These are phyloP conservation scores for Micromonas pusilla DNA, from an alignment of 139 green algal species.

Conservation along the genomic window DNA sequence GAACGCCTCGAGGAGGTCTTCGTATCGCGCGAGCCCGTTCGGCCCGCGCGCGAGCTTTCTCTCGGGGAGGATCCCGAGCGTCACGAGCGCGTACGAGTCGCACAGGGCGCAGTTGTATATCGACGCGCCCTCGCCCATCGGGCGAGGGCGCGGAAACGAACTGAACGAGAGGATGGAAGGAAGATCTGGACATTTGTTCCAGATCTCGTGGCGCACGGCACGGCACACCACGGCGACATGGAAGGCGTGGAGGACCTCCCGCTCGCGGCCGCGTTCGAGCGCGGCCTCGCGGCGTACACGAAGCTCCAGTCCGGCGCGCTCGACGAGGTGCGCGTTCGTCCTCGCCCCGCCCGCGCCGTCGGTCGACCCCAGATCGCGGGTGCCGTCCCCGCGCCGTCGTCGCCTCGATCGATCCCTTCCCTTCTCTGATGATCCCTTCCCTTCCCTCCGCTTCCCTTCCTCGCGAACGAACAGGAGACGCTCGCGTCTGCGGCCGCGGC, in stretches of 20 bases:
- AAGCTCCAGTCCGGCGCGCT: background rate
- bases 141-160: too few species aligned
- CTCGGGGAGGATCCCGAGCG: background rate
- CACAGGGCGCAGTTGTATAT: background rate
- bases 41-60: background rate
- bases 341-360: background rate
- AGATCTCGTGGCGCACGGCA: background rate
- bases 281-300: background rate
- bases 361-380: background rate
- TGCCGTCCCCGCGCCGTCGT: too few species aligned
- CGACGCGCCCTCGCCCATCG: background rate
- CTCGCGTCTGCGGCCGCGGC: background rate
- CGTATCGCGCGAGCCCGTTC: background rate
- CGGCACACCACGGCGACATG: background rate
- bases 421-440: background rate
- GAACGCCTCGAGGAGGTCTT: background rate
- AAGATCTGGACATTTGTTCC: background rate
- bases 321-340: background rate
- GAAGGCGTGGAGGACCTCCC: background rate
- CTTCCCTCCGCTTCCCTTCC: background rate
- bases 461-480: background rate
- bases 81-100: background rate
- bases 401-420: background rate
- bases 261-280: background rate
- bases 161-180: too few species aligned